A percentile compares a stretch with the other conserved stretches of the same genome.
phyloP scores from a whole-genome alignment of 352 stramenopile genomes.

The Pythium apleroticum region DNA sequence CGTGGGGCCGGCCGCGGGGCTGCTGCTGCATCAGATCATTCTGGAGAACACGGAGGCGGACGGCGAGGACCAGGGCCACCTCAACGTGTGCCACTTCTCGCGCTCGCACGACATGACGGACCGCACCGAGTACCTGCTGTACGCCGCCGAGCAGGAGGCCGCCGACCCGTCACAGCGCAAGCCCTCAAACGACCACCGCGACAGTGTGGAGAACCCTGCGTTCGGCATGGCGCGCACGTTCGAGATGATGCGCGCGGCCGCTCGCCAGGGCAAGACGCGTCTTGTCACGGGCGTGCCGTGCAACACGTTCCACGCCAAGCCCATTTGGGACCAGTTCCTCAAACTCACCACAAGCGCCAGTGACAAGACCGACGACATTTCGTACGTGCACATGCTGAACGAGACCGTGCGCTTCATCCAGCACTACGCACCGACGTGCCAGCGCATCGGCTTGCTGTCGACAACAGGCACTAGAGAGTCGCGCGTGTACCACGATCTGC shows the following conservation, averaged over 20 bases:
- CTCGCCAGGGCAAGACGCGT: slow-evolving; percentile 30
- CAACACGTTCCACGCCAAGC: slow-evolving; percentile 74
- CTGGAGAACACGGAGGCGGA: slow-evolving; percentile 66
- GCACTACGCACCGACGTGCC: slow-evolving; percentile 42
- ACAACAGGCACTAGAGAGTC: slow-evolving; percentile 66
- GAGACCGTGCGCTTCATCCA: slow-evolving; percentile 66
- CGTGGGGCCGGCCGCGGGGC: slow-evolving; percentile 62
- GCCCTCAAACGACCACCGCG: background rate
- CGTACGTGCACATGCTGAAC: slow-evolving; percentile 69
- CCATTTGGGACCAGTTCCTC: slow-evolving; percentile 76
- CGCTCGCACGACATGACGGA: slow-evolving; percentile 78
- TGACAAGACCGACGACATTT: slow-evolving; percentile 13
- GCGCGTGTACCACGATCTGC: slow-evolving; percentile 68
- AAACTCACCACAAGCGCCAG: slow-evolving; percentile 30
- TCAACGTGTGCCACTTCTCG: slow-evolving; percentile 72
- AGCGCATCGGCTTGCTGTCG: slow-evolving; percentile 56
- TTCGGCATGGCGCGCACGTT: slow-evolving; percentile 74
- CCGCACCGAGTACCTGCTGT: slow-evolving; percentile 58
- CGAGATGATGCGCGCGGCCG: slow-evolving; percentile 62
- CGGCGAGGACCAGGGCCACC: slow-evolving; percentile 62
- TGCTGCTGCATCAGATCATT: slow-evolving; percentile 75
- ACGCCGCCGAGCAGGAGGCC: slow-evolving; percentile 13
- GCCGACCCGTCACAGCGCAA: slow-evolving; percentile 8
- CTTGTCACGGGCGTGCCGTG: slow-evolving; percentile 67
- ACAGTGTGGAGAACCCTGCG: slow-evolving; percentile 59